phyloP scores from a whole-genome alignment of 257 asterid genomes.

The Hygrophila difformis region DNA sequence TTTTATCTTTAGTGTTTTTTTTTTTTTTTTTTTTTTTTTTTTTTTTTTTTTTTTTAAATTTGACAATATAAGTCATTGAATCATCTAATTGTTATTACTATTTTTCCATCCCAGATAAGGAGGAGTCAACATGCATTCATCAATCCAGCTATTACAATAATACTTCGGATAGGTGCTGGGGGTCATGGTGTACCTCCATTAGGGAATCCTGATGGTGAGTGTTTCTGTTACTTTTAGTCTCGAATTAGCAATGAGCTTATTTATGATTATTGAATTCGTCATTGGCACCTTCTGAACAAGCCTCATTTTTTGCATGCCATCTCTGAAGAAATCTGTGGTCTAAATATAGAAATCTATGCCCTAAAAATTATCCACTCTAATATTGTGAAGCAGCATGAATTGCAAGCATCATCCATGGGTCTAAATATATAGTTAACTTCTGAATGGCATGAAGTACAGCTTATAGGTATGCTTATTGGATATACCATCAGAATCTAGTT shows the following conservation, averaged over 20 bases:
- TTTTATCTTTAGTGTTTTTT: too few species aligned
- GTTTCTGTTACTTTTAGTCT: slow-evolving; percentile 9
- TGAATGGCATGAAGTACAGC: too few species aligned
- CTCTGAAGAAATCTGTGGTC: neutral
- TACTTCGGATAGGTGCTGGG: slow-evolving; percentile 96
- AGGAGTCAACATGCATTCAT: slow-evolving; percentile 93
- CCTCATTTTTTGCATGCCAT: slow-evolving; percentile 3
- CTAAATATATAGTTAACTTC: too few species aligned
- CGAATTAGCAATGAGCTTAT: slow-evolving; percentile 3
- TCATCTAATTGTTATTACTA: too few species aligned
- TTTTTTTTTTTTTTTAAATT: slow-evolving; percentile 14
- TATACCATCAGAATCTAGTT: too few species aligned
- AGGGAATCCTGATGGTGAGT: slow-evolving; percentile 98
- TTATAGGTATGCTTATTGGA: too few species aligned
- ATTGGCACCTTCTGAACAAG: slow-evolving; percentile 6
- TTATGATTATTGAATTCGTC: slow-evolving; percentile 6
- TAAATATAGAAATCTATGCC: neutral
- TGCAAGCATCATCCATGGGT: slow-evolving; percentile 1
- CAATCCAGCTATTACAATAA: slow-evolving; percentile 88
- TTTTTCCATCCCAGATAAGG: slow-evolving; percentile 47
- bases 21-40: too few species aligned
- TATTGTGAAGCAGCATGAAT: slow-evolving; percentile 1
- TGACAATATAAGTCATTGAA: slow-evolving; percentile 14
- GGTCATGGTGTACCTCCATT: slow-evolving; percentile 99
- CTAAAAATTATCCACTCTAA: slow-evolving; percentile 6